These are phyloP conservation scores for Domatiomyces catenatus DNA, from an alignment of 2,329 filamentous ascomycete genomes.

Conservation along the genomic window DNA sequence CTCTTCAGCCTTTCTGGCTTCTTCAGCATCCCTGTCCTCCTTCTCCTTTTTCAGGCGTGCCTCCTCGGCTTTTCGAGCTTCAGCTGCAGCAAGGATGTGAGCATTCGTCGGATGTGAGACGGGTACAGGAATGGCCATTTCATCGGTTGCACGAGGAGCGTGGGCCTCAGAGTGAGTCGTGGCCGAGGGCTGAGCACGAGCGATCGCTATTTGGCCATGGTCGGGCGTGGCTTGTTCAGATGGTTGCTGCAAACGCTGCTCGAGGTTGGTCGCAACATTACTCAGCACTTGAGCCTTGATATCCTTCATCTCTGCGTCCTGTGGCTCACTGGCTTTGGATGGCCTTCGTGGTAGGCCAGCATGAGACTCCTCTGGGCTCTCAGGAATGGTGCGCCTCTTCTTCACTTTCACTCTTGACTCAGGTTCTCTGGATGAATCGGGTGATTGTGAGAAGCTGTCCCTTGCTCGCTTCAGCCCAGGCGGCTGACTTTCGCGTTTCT, in stretches of 20 bases:
- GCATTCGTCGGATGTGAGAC: neutral
- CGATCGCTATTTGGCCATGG: neutral
- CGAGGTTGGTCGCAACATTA: neutral
- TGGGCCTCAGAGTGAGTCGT: neutral
- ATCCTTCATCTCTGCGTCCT: conserved; percentile 1
- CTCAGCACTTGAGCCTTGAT: neutral
- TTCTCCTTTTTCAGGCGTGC: neutral
- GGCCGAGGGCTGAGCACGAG: neutral
- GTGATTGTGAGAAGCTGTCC: conserved; percentile 27
- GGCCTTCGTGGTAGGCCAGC: conserved; percentile 10
- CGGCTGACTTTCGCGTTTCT: conserved; percentile 1
- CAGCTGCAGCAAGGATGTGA: neutral
- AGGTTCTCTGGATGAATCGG: conserved; percentile 3
- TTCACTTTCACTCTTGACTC: conserved; percentile 20
- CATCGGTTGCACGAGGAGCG: neutral
- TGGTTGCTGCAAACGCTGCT: neutral
- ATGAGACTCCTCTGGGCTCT: conserved; percentile 22
- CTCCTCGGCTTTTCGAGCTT: conserved; percentile 6
- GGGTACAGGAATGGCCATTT: neutral
- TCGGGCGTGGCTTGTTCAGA: neutral
- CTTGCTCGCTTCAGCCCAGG: conserved; percentile 26
- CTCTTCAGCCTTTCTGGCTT: conserved; percentile 5
- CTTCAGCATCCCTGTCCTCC: conserved; percentile 3
- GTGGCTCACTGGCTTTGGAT: neutral
- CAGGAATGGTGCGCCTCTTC: conserved; percentile 29